phyloP scores from a whole-genome alignment of 2,329 filamentous ascomycete genomes.

The Trichoderma afroharzianum region DNA sequence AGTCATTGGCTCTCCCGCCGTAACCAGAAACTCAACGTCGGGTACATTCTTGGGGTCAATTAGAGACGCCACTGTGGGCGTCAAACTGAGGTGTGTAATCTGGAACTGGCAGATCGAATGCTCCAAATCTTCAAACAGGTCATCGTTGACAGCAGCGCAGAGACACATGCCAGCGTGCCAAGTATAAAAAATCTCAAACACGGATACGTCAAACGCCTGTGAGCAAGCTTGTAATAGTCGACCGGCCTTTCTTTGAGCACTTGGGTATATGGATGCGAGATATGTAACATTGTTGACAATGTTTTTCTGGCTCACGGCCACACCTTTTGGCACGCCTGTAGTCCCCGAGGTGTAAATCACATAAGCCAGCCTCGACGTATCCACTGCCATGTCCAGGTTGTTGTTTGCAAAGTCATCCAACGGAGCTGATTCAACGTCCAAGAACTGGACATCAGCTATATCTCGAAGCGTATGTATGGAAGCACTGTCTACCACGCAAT shows the following conservation, averaged over 20 bases:
- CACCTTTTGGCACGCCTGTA: constrained; percentile 75
- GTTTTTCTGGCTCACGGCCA: constrained; percentile 72
- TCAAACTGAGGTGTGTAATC: constrained; percentile 80
- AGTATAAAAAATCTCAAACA: constrained; percentile 86
- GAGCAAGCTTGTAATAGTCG: constrained; percentile 80
- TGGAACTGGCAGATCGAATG: constrained; percentile 57
- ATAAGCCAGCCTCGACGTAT: constrained; percentile 61
- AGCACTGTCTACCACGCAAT: constrained; percentile 42
- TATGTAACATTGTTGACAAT: constrained; percentile 71
- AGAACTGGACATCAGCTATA: constrained; percentile 21
- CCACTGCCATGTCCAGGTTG: constrained; percentile 37
- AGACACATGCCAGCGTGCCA: constrained; percentile 77
- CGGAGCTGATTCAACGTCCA: constrained; percentile 34
- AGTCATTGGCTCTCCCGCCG: constrained; percentile 77
- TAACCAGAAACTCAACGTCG: constrained; percentile 69
- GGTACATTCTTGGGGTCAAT: constrained; percentile 67
- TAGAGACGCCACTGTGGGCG: constrained; percentile 79
- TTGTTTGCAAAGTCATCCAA: constrained; percentile 30
- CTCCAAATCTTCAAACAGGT: constrained; percentile 70
- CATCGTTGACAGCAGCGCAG: constrained; percentile 71
- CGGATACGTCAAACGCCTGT: constrained; percentile 81
- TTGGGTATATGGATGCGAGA: constrained; percentile 64
- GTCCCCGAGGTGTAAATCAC: constrained; percentile 82
- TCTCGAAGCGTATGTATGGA: constrained; percentile 22
- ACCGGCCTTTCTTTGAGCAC: constrained; percentile 36